These are phyloP conservation scores for Gossypium anomalum DNA, from an alignment of 345 rosid species.

Conservation along the genomic window DNA sequence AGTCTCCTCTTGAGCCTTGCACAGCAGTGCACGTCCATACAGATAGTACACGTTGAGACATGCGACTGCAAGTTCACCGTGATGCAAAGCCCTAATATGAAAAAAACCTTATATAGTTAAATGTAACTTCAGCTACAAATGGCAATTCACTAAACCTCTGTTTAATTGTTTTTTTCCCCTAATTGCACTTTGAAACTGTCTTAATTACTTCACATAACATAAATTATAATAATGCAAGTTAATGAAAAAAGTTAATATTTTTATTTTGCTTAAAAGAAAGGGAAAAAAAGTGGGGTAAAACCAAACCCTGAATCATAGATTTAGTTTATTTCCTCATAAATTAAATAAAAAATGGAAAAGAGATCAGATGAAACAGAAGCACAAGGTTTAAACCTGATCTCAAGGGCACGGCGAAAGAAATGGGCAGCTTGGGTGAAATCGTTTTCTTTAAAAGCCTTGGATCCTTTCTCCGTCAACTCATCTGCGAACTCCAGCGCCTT, in stretches of 20 bases:
- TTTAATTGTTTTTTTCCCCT: background rate
- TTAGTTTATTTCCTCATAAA: no score
- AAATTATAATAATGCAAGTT: no score
- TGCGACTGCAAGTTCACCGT: slow-evolving; percentile 72
- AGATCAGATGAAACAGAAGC: background rate
- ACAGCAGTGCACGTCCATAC: slow-evolving; percentile 74
- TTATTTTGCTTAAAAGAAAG: no score
- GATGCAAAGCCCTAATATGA: slow-evolving; percentile 51
- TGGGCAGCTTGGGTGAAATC: slow-evolving; percentile 79
- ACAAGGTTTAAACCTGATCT: slow-evolving; percentile 55
- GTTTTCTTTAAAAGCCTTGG: slow-evolving; percentile 46
- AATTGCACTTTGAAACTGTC: background rate
- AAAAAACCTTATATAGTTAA: background rate
- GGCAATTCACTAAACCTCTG: background rate
- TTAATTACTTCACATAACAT: background rate
- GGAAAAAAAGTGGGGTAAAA: no score
- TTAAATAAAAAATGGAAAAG: background rate
- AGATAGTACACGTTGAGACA: slow-evolving; percentile 67
- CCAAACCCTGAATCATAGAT: no score
- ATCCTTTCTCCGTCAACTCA: slow-evolving; percentile 62
- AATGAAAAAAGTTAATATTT: no score
- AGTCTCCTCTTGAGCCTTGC: slow-evolving; percentile 89
- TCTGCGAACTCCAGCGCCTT: slow-evolving; percentile 59
- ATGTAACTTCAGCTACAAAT: background rate
- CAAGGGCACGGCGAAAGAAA: slow-evolving; percentile 89